Conservation (phyloP, 176 grass and related monocot species). For the Poa annua region DNA sequence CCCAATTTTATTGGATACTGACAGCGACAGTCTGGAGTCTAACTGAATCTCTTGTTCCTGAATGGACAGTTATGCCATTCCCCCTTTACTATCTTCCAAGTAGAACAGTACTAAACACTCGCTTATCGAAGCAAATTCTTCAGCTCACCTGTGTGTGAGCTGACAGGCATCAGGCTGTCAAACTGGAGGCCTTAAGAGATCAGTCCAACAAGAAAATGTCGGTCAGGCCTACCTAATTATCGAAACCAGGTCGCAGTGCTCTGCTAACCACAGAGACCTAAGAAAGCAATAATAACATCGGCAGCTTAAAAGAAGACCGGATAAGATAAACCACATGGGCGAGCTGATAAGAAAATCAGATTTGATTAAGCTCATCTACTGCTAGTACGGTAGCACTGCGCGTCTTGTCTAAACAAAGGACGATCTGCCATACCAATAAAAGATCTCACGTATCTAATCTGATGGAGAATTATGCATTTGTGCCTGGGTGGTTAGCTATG, state of each 20-base stretch:
- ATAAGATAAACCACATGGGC: neutral
- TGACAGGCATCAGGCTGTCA: neutral
- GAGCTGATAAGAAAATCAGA: neutral
- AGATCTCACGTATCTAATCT: neutral
- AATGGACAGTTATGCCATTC: neutral
- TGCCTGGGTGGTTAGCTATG: neutral
- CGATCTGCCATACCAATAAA: neutral
- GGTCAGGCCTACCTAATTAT: neutral
- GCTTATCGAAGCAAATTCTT: neutral
- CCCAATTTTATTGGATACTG: too few species aligned
- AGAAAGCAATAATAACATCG: neutral
- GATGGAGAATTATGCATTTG: neutral
- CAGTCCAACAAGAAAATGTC: neutral
- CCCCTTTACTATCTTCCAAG: neutral
- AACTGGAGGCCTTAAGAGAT: neutral
- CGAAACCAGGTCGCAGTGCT: neutral
- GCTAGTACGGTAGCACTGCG: neutral
- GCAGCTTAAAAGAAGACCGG: constrained; percentile 6
- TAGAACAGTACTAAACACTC: neutral
- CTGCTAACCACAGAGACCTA: neutral
- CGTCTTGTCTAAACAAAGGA: neutral
- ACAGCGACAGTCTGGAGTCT: neutral
- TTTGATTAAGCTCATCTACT: neutral
- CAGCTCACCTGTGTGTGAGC: too few species aligned
- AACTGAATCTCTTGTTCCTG: neutral